Evolutionary conservation across 2,329 filamentous ascomycete genomes (phyloP), one percentile per base, ranked within the genome.

Genomic region (Paracoccidioides brasiliensis): DNA sequence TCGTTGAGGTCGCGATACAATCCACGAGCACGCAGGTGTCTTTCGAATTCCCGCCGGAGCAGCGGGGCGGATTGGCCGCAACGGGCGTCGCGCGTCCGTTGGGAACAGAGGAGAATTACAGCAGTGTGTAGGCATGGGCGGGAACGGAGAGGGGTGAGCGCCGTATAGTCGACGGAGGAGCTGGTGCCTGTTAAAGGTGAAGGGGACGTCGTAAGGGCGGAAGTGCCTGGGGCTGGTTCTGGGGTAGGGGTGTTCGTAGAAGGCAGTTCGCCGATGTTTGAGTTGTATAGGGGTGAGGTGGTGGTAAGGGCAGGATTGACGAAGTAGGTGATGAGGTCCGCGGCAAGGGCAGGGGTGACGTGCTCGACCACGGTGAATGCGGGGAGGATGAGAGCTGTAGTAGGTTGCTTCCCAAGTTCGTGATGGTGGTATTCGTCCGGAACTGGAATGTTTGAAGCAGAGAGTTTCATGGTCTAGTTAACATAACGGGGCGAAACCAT

Each of bases 31-130:
- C 90, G 84, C 40, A 97, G 78, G 68, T 96, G 89, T 1, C 91
- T 81, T 74, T 95, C 89, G 55, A 98, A 81, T 72, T 97, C 93
- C 64, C 84, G 85, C 48, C 84, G 81, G n/a, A 97, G 76, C 2
- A 98, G 77, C 2, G 93, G 93, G 1, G 93, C 93, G 38, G 86
- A 93, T 74, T 96, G 90, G 0, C 91, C 93, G 69, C 93, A 97
- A 63, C 93, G 86, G 0, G 88, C 90, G 70, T 97, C 93, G 59
- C 93, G 86, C n/a, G 89, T 96, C 65, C 82, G 83, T 68, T 97
- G 93, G 48, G 88, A 95, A 76, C 93, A 98, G 66, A 98, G 84
- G 52, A 98, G 81, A 66, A 98, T 89, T 32, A 97, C 79, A 61
- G 85, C 90, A 58, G 81, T 79, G 76, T 97, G 91, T 3, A 90